Percentiles rank a stretch among this genome's conserved stretches.
Conservation (phyloP, 2,329 filamentous ascomycete species). For the Lanzia echinophila region DNA sequence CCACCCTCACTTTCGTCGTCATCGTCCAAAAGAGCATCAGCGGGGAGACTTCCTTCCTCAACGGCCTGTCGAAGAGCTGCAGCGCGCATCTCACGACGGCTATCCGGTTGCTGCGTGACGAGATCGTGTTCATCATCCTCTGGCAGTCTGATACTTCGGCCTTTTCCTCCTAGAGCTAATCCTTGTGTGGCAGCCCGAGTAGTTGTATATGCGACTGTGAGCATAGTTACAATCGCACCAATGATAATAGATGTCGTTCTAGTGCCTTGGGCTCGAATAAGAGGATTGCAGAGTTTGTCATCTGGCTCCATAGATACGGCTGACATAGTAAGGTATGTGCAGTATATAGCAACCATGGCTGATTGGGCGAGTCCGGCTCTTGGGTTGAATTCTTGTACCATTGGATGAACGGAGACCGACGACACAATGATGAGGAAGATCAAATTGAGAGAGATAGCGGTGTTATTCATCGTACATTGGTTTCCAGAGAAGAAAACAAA, state of each 20-base stretch:
- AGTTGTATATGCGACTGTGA: slow-evolving; percentile 95
- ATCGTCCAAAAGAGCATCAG: slow-evolving; percentile 74
- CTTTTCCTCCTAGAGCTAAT: slow-evolving; percentile 61
- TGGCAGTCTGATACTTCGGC: slow-evolving; percentile 52
- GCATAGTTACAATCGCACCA: slow-evolving; percentile 90
- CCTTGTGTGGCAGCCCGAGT: slow-evolving; percentile 92
- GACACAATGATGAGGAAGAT: slow-evolving; percentile 76
- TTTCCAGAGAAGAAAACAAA: slow-evolving; percentile 88
- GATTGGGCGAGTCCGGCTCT: slow-evolving; percentile 95
- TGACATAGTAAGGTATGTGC: slow-evolving; percentile 97
- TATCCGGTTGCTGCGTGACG: slow-evolving; percentile 73
- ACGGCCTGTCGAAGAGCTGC: slow-evolving; percentile 88
- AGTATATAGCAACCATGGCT: slow-evolving; percentile 95
- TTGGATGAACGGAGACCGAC: slow-evolving; percentile 79
- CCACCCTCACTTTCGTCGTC: slow-evolving; percentile 55
- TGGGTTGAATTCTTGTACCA: slow-evolving; percentile 84
- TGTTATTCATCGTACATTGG: slow-evolving; percentile 91
- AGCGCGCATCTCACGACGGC: slow-evolving; percentile 83
- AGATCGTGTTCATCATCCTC: slow-evolving; percentile 81
- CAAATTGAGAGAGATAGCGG: slow-evolving; percentile 90
- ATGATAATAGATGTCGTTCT: slow-evolving; percentile 86
- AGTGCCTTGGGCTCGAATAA: slow-evolving; percentile 78
- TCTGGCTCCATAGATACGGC: slow-evolving; percentile 98
- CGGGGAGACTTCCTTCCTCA: slow-evolving; percentile 84
- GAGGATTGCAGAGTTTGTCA: slow-evolving; percentile 87